Percentiles rank a stretch among this genome's conserved stretches.
Evolutionary conservation across 768 basidiomycete genomes (phyloP).

Genomic region (Roridomyces roridus): DNA sequence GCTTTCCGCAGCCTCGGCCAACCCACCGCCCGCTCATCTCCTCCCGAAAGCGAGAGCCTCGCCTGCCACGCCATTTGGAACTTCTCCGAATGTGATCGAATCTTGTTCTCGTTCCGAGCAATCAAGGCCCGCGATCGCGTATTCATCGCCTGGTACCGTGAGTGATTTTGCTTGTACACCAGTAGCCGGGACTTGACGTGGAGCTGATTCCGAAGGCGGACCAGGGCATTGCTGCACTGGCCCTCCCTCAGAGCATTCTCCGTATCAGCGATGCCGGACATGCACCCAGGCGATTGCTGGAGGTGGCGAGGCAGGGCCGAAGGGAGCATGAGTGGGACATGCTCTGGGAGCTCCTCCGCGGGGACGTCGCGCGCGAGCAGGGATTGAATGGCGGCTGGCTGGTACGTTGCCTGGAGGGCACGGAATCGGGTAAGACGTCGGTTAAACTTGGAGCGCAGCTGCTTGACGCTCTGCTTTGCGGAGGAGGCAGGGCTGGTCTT

Average conservation of each 20-base stretch:
- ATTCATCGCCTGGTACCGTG: background rate
- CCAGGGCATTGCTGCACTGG: conserved; percentile 4
- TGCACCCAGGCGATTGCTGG: no score
- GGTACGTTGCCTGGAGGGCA: background rate
- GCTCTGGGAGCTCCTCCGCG: background rate
- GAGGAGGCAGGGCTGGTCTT: no score
- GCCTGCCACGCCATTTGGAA: no score
- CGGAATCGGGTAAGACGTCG: background rate
- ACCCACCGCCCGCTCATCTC: background rate
- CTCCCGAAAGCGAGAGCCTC: background rate
- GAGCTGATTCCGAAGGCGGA: conserved; percentile 3
- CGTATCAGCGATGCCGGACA: no score
- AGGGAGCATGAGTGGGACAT: conserved; percentile 1
- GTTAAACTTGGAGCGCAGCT: background rate
- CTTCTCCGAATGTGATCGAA: no score
- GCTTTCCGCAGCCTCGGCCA: background rate
- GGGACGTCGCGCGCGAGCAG: background rate
- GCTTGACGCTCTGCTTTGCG: background rate
- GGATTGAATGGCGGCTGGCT: background rate
- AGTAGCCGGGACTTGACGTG: background rate
- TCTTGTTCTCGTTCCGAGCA: no score
- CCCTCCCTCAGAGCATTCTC: no score
- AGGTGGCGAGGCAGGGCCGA: background rate
- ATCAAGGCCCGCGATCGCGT: conserved; percentile 7
- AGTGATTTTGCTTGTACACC: background rate